A percentile compares a stretch with the other conserved stretches of the same genome.
Conservation (phyloP, 2,329 filamentous ascomycete species). For the Diaporthe sp. region DNA sequence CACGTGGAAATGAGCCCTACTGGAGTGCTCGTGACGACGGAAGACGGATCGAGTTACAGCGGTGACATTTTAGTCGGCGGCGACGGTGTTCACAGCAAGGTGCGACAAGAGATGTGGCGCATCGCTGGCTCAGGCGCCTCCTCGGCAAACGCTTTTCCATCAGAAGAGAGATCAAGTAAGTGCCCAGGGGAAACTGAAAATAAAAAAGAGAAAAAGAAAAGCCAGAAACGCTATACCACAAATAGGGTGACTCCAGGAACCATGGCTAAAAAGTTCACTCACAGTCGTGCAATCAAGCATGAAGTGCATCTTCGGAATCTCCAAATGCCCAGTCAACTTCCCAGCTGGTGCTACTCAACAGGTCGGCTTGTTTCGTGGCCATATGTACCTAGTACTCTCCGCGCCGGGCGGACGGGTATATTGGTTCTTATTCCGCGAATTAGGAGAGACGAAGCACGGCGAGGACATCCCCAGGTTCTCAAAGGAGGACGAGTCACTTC, state of each 20-base stretch:
- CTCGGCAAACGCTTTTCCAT: background rate
- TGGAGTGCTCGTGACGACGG: background rate
- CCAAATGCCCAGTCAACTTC: background rate
- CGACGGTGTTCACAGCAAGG: background rate
- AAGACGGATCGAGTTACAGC: background rate
- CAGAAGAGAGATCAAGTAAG: background rate
- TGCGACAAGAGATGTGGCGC: conserved; percentile 1
- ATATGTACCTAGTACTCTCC: background rate
- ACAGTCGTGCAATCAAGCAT: background rate
- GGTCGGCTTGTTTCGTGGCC: background rate
- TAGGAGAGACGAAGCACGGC: conserved; percentile 2
- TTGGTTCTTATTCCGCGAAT: background rate
- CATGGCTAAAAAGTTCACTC: background rate
- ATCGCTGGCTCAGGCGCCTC: background rate
- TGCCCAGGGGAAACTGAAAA: background rate
- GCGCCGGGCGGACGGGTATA: background rate
- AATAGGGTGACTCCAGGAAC: background rate
- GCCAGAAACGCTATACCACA: too few species aligned
- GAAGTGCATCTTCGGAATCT: background rate
- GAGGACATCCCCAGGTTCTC: background rate
- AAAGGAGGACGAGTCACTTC: background rate
- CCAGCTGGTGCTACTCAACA: conserved; percentile 2
- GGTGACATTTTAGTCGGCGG: background rate
- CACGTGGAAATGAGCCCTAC: background rate
- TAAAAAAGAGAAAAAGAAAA: too few species aligned